These are phyloP conservation scores for Fusarium heterosporum DNA, from an alignment of 2,329 filamentous ascomycete species.

Conservation along the genomic window DNA sequence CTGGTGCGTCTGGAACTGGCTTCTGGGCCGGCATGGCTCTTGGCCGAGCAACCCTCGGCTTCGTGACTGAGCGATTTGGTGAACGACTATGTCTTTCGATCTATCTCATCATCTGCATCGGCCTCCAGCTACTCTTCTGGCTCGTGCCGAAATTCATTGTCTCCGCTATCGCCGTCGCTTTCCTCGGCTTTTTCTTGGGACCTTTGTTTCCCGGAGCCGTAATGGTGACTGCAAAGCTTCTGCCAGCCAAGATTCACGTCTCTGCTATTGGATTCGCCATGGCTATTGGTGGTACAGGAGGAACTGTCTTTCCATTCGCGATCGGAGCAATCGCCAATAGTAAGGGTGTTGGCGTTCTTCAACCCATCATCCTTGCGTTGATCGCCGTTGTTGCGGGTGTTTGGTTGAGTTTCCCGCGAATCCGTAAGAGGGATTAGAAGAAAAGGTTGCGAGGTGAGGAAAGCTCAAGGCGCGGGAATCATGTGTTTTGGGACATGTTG, in stretches of 20 bases:
- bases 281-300: conserved; percentile 77
- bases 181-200: conserved; percentile 80
- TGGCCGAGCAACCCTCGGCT: conserved; percentile 74
- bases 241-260: conserved; percentile 77
- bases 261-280: conserved; percentile 79
- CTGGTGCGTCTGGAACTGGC: conserved; percentile 78
- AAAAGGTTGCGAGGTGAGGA: too few relatives aligned
- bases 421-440: conserved; percentile 49
- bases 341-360: conserved; percentile 61
- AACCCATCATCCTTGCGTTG: conserved; percentile 62
- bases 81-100: conserved; percentile 70
- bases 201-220: conserved; percentile 79
- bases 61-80: conserved; percentile 75
- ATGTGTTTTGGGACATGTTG: neutral
- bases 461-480: too few relatives aligned
- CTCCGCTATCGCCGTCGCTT: conserved; percentile 69
- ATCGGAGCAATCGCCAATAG: conserved; percentile 70
- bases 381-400: conserved; percentile 52
- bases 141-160: conserved; percentile 70
- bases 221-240: conserved; percentile 76
- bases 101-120: conserved; percentile 72
- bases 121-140: conserved; percentile 69
- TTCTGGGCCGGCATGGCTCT: conserved; percentile 85
- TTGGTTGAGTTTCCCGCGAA: conserved; percentile 54
- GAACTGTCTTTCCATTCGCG: conserved; percentile 70